Percentiles rank a stretch among this genome's conserved stretches.
These are phyloP conservation scores for Phialocephala subalpina DNA, from an alignment of 2,329 filamentous ascomycete species.

Conservation along the genomic window DNA sequence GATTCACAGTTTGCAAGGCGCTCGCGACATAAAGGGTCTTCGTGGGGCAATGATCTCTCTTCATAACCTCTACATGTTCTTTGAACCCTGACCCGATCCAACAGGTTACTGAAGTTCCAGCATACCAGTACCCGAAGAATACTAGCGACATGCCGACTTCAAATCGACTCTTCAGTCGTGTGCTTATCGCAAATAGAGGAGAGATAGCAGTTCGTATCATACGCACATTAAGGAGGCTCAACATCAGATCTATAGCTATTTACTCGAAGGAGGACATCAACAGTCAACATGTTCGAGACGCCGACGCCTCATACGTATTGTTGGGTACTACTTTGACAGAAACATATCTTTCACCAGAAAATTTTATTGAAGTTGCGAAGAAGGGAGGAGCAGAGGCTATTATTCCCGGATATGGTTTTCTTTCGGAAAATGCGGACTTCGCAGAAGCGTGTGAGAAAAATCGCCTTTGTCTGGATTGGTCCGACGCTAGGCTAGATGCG, in stretches of 20 bases:
- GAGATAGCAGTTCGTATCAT: constrained; percentile 21
- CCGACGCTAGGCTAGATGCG: constrained; percentile 18
- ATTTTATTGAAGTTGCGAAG: constrained; percentile 47
- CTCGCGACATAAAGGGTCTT: no score
- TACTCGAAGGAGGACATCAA: constrained; percentile 15
- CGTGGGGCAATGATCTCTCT: no score
- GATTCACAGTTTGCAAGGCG: no score
- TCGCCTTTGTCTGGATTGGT: constrained; percentile 22
- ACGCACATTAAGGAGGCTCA: constrained; percentile 16
- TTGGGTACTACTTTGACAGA: constrained; percentile 4
- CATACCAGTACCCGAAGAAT: background rate
- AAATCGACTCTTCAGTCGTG: background rate
- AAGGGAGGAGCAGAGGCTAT: constrained; percentile 62
- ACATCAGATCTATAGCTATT: constrained; percentile 12
- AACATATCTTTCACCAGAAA: constrained; percentile 13
- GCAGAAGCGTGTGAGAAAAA: constrained; percentile 56
- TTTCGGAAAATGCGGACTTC: constrained; percentile 70
- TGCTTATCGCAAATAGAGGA: constrained; percentile 47
- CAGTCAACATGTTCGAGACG: constrained; percentile 14
- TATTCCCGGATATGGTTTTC: constrained; percentile 73
- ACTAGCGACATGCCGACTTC: background rate
- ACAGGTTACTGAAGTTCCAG: no score
- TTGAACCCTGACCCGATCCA: no score
- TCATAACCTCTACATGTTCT: no score
- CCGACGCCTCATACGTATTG: constrained; percentile 5